These are phyloP conservation scores for Pelargonium myrrhifolium DNA, from an alignment of 441 rosid species.

Conservation along the genomic window DNA sequence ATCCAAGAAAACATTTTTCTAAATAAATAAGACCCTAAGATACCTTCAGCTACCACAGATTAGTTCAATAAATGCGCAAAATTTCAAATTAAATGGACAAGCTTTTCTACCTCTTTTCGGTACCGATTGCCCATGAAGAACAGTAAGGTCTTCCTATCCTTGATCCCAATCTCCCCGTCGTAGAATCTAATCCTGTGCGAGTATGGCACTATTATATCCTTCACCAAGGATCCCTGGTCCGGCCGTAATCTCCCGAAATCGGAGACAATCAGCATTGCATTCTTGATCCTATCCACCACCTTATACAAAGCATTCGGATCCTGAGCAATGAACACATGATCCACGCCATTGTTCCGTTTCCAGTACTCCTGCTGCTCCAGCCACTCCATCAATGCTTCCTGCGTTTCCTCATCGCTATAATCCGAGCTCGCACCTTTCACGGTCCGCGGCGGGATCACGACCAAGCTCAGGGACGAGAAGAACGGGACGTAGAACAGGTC, in stretches of 20 bases:
- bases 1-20: no score
- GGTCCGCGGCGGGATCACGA: constrained; percentile 53
- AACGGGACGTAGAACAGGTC: constrained; percentile 80
- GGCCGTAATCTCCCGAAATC: constrained; percentile 76
- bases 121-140: constrained; percentile 98
- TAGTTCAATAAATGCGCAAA: not conserved
- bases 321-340: constrained; percentile 72
- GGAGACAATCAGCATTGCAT: constrained; percentile 52
- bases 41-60: not conserved
- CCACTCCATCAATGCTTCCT: constrained; percentile 70
- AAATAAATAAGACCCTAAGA: not conserved
- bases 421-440: constrained; percentile 24
- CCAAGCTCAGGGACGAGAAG: constrained; percentile 73
- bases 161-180: constrained; percentile 53
- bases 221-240: constrained; percentile 82
- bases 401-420: constrained; percentile 79
- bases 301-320: constrained; percentile 83
- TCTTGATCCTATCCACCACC: constrained; percentile 57
- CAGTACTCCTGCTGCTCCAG: constrained; percentile 70
- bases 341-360: constrained; percentile 63
- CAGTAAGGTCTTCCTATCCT: constrained; percentile 56
- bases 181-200: constrained; percentile 70
- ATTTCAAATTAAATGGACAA: not conserved
- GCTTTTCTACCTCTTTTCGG: constrained; percentile 61
- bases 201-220: constrained; percentile 86